Percentiles rank a stretch among this genome's conserved stretches.
Evolutionary conservation across 164 flowering plant genomes (phyloP).

Genomic region (Vitis labrusca): DNA sequence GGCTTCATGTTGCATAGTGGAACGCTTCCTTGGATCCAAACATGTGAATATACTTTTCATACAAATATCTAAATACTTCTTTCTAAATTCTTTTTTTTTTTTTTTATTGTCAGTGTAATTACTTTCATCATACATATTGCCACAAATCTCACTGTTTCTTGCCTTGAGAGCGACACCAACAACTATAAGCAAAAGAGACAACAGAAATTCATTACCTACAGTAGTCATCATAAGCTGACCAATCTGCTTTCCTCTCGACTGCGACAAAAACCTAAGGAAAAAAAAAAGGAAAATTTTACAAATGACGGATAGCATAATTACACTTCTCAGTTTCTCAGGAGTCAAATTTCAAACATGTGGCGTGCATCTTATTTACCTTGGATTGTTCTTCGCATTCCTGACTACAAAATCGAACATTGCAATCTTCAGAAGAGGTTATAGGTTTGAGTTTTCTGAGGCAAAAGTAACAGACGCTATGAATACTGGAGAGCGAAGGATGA

Average conservation of each 20-base stretch:
- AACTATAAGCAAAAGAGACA: neutral
- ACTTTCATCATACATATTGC: too few relatives aligned
- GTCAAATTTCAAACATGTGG: slow-evolving; percentile 33
- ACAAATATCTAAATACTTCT: too few relatives aligned
- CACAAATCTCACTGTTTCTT: too few relatives aligned
- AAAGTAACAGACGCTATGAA: slow-evolving; percentile 49
- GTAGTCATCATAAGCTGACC: slow-evolving; percentile 62
- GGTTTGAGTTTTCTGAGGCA: slow-evolving; percentile 39
- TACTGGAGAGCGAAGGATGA: slow-evolving; percentile 60
- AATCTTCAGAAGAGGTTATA: slow-evolving; percentile 7
- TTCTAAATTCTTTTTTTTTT: too few relatives aligned
- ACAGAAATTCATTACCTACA: slow-evolving; percentile 57
- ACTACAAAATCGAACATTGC: slow-evolving; percentile 49
- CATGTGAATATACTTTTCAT: too few relatives aligned
- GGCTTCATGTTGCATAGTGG: too few relatives aligned
- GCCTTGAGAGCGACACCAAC: too few relatives aligned
- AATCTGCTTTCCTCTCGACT: slow-evolving; percentile 66
- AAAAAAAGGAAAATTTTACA: neutral
- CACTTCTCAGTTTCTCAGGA: neutral
- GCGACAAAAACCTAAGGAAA: slow-evolving; percentile 51
- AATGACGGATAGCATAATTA: neutral
- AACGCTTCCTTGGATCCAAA: too few relatives aligned
- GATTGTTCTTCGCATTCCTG: slow-evolving; percentile 48
- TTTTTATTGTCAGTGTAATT: too few relatives aligned
- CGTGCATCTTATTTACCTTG: slow-evolving; percentile 32